Evolutionary conservation across 225 moss, liverwort and hornwort species (phyloP), one percentile per base, ranked within the genome.

Genomic region (Neckera pumila): DNA sequence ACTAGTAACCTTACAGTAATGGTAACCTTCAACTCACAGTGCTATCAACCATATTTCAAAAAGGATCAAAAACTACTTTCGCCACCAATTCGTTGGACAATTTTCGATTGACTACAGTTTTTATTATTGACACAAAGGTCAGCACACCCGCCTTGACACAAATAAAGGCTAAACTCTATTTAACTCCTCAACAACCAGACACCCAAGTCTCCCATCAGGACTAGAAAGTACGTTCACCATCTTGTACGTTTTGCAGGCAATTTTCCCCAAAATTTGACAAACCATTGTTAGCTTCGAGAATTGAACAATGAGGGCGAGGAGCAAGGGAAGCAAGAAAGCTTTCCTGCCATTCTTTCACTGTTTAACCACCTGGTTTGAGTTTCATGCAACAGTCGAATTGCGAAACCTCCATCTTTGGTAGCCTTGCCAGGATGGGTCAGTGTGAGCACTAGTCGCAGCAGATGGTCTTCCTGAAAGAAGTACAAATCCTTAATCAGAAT

Each of bases 381-480:
- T 88, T 92, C 80, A 90, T 10, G 58, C 75, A 18, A 89, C 47
- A 36, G 88, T 47, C 56, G 93, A 92, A 51, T 92, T 90, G 60
- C 91, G 91, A 79, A 90, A 92, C 84, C 94, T 86, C 91, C 92
- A 92, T 78, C 73, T 94, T 88, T 92, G 91, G 87, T 91, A 94
- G 78, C 94, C 94, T 87, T 90, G 94, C 92, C 94, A 94, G 71
- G 94, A 94, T 69, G 94, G 91, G 70, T 92, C 91, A n/a, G 91
- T 87, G 30, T 65, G 80, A 38, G 85, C 87, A 87, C 79, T 84
- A 10, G 85, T 63, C 17, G 76, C 84, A 66, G 80, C 75, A 70
- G 89, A 92, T n/a, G 94, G 92, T 88, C 88, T 90, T 84, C 90
- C 92, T 94, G 89, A 21, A 90, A 64, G 12, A 74, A 42, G 7